phyloP scores from a whole-genome alignment of 306 rosid species.

The Rosa chinensis region DNA sequence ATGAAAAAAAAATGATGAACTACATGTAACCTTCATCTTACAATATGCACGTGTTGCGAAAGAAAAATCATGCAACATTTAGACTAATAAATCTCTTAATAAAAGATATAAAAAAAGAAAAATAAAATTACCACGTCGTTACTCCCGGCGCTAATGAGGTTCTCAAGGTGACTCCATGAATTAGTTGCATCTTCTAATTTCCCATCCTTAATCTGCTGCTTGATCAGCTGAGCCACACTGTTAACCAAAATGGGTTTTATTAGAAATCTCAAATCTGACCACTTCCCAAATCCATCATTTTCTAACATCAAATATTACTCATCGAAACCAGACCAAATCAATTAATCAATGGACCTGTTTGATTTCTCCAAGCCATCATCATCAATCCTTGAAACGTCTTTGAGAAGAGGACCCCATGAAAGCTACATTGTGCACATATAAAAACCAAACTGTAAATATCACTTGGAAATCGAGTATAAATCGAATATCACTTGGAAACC shows the following conservation, averaged over 20 bases:
- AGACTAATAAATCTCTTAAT: neutral
- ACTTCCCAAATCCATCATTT: neutral
- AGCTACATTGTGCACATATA: slow-evolving; percentile 35
- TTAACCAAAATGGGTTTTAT: slow-evolving; percentile 24
- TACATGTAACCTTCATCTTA: neutral
- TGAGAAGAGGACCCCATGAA: slow-evolving; percentile 97
- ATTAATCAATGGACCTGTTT: slow-evolving; percentile 42
- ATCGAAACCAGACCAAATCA: neutral
- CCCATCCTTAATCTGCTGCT: slow-evolving; percentile 55
- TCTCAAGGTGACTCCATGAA: slow-evolving; percentile 65
- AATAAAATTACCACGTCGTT: slow-evolving; percentile 59
- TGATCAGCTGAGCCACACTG: slow-evolving; percentile 70
- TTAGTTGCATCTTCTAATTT: slow-evolving; percentile 53
- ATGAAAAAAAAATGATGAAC: neutral
- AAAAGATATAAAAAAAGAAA: no score
- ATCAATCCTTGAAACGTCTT: slow-evolving; percentile 76
- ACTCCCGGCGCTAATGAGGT: slow-evolving; percentile 30
- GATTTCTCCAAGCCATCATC: slow-evolving; percentile 54
- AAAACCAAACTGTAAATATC: neutral
- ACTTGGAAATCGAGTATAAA: neutral
- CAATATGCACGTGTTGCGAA: neutral
- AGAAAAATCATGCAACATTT: no score
- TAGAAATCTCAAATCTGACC: slow-evolving; percentile 18
- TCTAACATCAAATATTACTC: neutral
- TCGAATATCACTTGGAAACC: no score